phyloP scores from a whole-genome alignment of 2,329 filamentous ascomycete species.

The Xylaria sp. region DNA sequence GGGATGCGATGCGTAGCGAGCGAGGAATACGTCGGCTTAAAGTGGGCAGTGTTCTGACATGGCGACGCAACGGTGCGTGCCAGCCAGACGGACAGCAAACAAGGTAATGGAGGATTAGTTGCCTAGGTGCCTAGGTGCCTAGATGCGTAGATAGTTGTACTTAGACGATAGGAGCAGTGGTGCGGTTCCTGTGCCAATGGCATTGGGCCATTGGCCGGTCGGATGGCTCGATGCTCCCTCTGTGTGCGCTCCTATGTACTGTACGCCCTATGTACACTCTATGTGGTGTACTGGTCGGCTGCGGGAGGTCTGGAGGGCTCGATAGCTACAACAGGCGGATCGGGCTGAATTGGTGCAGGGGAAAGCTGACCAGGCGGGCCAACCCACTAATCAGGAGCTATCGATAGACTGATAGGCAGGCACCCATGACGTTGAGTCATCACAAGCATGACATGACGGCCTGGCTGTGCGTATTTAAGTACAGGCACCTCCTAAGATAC shows the following conservation, averaged over 20 bases:
- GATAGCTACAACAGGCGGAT: no score
- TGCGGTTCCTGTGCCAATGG: background rate
- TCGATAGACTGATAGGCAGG: conserved; percentile 24
- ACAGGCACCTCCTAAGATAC: no score
- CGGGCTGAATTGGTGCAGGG: background rate
- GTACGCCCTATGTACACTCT: background rate
- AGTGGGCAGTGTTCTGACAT: background rate
- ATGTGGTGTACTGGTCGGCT: no score
- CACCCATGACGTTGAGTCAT: conserved; percentile 26
- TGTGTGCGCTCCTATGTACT: background rate
- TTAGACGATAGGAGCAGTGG: background rate
- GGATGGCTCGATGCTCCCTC: background rate
- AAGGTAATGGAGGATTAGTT: background rate
- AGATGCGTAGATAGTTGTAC: background rate
- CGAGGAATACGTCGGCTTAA: conserved; percentile 12
- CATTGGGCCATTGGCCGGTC: conserved; percentile 7
- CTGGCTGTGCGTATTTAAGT: no score
- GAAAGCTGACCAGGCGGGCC: background rate
- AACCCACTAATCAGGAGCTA: conserved; percentile 9
- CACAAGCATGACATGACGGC: conserved; percentile 10
- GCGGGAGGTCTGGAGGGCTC: no score
- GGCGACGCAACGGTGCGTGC: background rate
- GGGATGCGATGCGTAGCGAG: background rate
- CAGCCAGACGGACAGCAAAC: background rate
- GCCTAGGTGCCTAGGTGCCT: no score